A percentile compares a stretch with the other conserved stretches of the same genome.
Evolutionary conservation across 345 rosid species (phyloP).

Genomic region (Dimocarpus longan): DNA sequence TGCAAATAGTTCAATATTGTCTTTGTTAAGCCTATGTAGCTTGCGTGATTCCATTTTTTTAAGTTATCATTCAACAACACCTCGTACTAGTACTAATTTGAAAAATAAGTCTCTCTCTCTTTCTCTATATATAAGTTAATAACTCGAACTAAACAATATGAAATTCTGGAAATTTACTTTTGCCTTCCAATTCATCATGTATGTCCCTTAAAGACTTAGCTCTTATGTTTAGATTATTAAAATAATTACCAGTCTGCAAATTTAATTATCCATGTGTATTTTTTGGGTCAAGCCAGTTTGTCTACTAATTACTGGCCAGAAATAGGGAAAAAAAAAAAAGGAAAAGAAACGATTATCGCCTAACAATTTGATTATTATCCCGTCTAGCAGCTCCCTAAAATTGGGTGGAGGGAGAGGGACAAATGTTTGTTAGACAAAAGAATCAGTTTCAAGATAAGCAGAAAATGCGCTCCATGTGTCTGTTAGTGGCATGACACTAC

Average conservation of each 20-base stretch:
- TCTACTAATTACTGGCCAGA: too few species aligned
- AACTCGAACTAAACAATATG: not conserved
- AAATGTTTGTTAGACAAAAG: not conserved
- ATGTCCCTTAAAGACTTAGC: not conserved
- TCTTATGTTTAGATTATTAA: not conserved
- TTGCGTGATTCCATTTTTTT: too few species aligned
- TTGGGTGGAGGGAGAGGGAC: not conserved
- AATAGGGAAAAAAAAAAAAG: not conserved
- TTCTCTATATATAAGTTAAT: too few species aligned
- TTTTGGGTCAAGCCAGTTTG: not conserved
- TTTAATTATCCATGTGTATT: not conserved
- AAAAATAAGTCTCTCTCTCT: too few species aligned
- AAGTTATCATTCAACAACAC: too few species aligned
- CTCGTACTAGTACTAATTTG: not conserved
- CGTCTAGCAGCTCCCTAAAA: too few species aligned
- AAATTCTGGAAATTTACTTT: not conserved
- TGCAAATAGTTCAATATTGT: too few species aligned
- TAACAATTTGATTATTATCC: not conserved
- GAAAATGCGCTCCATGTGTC: conserved; percentile 28
- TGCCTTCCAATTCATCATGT: not conserved
- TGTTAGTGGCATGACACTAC: conserved; percentile 18
- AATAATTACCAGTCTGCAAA: not conserved
- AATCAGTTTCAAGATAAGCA: not conserved
- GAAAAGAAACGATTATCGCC: not conserved
- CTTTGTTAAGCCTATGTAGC: too few species aligned